phyloP scores from a whole-genome alignment of 2,329 filamentous ascomycete species.

The Diaporthe sp. region DNA sequence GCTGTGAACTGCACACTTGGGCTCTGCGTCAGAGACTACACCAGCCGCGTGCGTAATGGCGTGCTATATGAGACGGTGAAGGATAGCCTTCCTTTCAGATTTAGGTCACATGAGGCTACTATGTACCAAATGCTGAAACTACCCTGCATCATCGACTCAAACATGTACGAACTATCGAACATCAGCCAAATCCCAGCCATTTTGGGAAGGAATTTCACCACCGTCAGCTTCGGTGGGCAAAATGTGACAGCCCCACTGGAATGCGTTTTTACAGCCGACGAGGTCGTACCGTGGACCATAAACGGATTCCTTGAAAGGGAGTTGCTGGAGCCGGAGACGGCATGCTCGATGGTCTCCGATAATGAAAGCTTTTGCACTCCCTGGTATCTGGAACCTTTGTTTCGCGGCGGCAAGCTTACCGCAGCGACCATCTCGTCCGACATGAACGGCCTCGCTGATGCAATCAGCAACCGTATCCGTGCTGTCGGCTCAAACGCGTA shows the following conservation, averaged over 20 bases:
- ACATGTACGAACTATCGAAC: not conserved
- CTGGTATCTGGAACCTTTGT: not conserved
- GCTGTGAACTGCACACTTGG: not conserved
- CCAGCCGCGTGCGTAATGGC: not conserved
- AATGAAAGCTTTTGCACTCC: not conserved
- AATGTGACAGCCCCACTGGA: not conserved
- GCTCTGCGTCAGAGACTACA: not conserved
- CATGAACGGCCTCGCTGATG: not conserved
- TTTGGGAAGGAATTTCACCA: not conserved
- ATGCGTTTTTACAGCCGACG: not conserved
- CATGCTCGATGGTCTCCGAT: not conserved
- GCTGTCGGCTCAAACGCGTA: not conserved
- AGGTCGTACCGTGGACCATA: fast-evolving
- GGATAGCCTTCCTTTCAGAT: not conserved
- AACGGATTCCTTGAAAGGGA: too few species aligned
- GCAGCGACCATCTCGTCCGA: not conserved
- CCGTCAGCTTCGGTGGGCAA: not conserved
- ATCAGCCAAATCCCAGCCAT: not conserved
- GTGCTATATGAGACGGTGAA: not conserved
- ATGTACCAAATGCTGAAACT: not conserved
- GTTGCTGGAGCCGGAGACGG: too few species aligned
- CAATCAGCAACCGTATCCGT: not conserved
- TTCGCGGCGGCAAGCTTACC: not conserved
- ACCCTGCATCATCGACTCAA: not conserved
- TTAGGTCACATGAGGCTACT: too few species aligned